Conservation (phyloP, 2,329 filamentous ascomycete genomes). For the Cytospora piceae region DNA sequence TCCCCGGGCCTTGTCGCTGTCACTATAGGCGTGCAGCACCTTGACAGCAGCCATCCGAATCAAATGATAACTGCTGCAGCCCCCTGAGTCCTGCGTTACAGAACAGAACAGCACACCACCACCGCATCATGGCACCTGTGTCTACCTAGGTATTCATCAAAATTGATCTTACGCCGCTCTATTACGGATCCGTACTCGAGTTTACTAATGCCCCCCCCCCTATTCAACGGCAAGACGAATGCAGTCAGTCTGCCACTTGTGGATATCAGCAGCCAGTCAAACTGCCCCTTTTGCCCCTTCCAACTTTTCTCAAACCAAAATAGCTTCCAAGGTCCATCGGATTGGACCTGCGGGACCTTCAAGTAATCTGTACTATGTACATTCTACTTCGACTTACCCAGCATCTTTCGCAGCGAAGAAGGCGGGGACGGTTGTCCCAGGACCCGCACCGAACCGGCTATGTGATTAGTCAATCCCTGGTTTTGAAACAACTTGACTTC, state of each 20-base stretch:
- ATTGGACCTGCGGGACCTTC: not conserved
- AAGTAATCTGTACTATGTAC: not conserved
- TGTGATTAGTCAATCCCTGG: constrained; percentile 23
- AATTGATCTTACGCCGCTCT: not conserved
- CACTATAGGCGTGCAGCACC: not conserved
- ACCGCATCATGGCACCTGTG: not conserved
- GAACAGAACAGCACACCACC: not conserved
- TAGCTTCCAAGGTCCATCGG: constrained; percentile 4
- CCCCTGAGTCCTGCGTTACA: constrained; percentile 3
- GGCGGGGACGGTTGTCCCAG: constrained; percentile 9
- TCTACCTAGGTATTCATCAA: no score
- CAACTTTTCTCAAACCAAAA: constrained; percentile 10
- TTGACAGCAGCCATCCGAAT: not conserved
- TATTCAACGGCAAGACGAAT: not conserved
- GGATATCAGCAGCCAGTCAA: not conserved
- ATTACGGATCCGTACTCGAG: not conserved
- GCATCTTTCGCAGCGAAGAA: constrained; percentile 2
- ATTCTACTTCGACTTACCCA: no score
- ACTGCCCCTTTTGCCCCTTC: not conserved
- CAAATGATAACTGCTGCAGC: not conserved
- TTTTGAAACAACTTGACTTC: constrained; percentile 21
- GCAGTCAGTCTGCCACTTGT: not conserved
- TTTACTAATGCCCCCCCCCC: not conserved
- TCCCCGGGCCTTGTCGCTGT: not conserved
- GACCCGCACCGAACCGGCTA: constrained; percentile 6